phyloP scores from a whole-genome alignment of 2,329 filamentous ascomycete genomes.

The Penicillium expansum region DNA sequence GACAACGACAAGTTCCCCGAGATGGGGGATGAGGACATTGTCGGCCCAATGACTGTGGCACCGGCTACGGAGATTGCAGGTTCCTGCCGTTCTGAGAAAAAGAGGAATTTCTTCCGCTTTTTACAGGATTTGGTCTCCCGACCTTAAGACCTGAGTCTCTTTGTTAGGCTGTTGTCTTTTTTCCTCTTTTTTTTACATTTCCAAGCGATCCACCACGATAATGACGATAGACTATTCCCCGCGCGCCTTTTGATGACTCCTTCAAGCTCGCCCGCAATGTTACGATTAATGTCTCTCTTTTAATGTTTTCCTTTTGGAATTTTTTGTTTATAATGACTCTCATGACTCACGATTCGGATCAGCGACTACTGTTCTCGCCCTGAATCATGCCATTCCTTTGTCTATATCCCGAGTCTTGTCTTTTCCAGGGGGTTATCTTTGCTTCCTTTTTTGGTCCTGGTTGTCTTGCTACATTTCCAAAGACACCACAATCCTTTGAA shows the following conservation, averaged over 20 bases:
- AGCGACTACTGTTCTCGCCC: conserved; percentile 38
- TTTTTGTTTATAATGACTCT: conserved; percentile 24
- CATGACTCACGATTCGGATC: conserved; percentile 28
- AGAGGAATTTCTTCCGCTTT: conserved; percentile 46
- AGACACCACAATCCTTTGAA: not conserved
- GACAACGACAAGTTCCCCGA: conserved; percentile 78
- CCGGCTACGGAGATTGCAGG: conserved; percentile 44
- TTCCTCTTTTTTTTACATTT: not conserved
- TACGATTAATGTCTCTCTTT: conserved; percentile 34
- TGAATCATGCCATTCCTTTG: conserved; percentile 30
- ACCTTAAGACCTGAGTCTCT: conserved; percentile 16
- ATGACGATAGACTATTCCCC: conserved; percentile 29
- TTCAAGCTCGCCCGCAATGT: conserved; percentile 25
- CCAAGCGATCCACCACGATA: conserved; percentile 20
- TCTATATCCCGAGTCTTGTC: conserved; percentile 17
- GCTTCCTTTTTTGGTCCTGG: not conserved
- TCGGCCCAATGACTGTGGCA: conserved; percentile 76
- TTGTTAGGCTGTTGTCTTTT: not conserved
- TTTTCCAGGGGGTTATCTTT: not conserved
- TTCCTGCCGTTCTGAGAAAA: conserved; percentile 42
- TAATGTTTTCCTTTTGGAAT: conserved; percentile 7
- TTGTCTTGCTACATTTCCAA: not conserved
- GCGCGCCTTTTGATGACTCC: conserved; percentile 10
- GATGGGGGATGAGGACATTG: conserved; percentile 86
- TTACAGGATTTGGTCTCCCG: conserved; percentile 43